phyloP scores from a whole-genome alignment of 2,329 filamentous ascomycete genomes.

The Colletotrichum cereale region DNA sequence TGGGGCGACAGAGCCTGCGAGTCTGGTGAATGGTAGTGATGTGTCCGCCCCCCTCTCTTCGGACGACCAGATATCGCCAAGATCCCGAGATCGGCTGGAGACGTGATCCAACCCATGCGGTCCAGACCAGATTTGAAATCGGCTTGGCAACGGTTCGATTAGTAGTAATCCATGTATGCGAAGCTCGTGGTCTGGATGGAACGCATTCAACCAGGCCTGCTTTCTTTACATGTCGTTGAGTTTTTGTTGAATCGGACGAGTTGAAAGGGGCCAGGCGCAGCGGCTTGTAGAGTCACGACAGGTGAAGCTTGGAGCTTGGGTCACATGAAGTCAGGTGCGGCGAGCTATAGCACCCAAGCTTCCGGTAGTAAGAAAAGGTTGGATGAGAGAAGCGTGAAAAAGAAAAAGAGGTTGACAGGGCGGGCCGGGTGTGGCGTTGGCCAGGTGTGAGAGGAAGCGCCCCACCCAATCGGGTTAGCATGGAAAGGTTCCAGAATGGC shows the following conservation, averaged over 20 bases:
- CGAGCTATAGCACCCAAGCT: conserved; percentile 17
- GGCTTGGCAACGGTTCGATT: not conserved
- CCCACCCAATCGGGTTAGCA: conserved; percentile 25
- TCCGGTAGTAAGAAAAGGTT: conserved; percentile 17
- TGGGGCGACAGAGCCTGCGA: not conserved
- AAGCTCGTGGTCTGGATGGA: not conserved
- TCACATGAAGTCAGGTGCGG: conserved; percentile 19
- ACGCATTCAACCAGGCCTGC: not conserved
- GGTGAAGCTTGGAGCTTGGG: conserved; percentile 18
- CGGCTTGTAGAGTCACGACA: not conserved
- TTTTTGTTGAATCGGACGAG: not conserved
- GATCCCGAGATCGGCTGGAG: not conserved
- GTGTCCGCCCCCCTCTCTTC: not conserved
- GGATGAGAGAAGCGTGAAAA: conserved; percentile 8
- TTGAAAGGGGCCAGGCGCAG: not conserved
- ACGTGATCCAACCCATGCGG: not conserved
- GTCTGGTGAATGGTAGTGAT: not conserved
- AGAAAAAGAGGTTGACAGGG: conserved; percentile 19
- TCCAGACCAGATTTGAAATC: not conserved
- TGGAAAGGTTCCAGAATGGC: conserved; percentile 33
- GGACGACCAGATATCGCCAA: not conserved
- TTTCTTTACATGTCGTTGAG: not conserved
- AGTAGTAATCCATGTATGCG: not conserved
- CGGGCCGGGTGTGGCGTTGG: conserved; percentile 37
- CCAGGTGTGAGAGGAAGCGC: conserved; percentile 10